Evolutionary conservation across 352 stramenopile genomes (phyloP), one percentile per base, ranked within the genome.

Genomic region (Pythium biforme): DNA sequence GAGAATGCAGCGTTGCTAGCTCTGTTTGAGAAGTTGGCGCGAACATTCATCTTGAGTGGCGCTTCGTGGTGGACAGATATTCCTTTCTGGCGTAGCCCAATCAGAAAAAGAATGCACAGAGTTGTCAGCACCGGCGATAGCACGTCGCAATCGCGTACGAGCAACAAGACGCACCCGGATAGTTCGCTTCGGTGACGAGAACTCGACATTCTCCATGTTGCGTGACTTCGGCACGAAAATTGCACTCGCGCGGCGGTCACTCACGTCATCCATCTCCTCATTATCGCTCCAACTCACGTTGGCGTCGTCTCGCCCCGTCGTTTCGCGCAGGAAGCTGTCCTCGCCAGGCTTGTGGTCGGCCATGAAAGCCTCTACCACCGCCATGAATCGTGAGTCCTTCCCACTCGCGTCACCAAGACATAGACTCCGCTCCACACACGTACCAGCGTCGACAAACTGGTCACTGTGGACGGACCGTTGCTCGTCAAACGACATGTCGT

Each of bases 181-280:
- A 22, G n/a, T 51, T 9, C n/a, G 49, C 34, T 54, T 41, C 1
- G 77, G 75, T 10, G 76, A 88, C 17, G 81, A 83, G 17, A 92
- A 86, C 40, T 90, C 76, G 31, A 92, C 83, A 20, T 73, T 68
- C 19, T 90, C 78, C 61, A 92, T 69, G 62, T 86, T 85, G 17
- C 83, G 76, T n/a, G 83, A 92, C 31, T 79, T 84, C 23, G 72
- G 72, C 46, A 90, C 72, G 29, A 92, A 92, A 29, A 90, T 90
- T 49, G 88, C 79, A 46, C 83, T 92, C 23, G 77, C 74, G 0
- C 83, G 70, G 19, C 54, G 65, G 26, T 23, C 34, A 25, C 39
- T 72, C 48, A 20, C 64, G 55, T 49, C 55, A 12, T 4, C 25
- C 15, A 41, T 74, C n/a, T 12, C 54, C 19, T 79, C 70, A 43